Evolutionary conservation across 306 rosid species (phyloP).

Genomic region (Prunus kanzakura): DNA sequence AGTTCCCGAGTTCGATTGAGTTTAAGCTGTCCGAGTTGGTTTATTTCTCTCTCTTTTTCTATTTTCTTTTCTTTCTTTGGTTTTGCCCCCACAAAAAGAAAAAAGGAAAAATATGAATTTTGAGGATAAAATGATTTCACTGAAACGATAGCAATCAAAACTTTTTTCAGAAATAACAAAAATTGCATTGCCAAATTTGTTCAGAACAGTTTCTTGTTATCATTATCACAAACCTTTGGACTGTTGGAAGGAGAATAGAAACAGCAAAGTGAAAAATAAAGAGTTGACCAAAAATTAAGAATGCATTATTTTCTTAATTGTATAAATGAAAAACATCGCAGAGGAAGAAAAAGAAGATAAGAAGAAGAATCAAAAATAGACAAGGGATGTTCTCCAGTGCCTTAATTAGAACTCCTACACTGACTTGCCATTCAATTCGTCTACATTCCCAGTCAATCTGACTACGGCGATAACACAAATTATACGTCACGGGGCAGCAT

Average conservation of each 20-base stretch:
- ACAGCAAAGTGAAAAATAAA: neutral
- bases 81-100: no score
- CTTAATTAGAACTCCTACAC: slow-evolving; percentile 24
- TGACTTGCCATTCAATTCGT: slow-evolving; percentile 20
- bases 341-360: neutral
- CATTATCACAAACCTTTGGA: neutral
- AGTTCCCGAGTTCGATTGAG: neutral
- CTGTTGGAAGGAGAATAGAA: neutral
- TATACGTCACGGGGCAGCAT: slow-evolving; percentile 33
- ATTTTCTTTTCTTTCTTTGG: no score
- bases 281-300: neutral
- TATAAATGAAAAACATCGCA: neutral
- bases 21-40: neutral
- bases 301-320: slow-evolving; percentile 4
- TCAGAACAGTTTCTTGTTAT: neutral
- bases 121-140: no score
- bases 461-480: slow-evolving; percentile 19
- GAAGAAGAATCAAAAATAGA: neutral
- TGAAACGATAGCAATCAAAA: no score
- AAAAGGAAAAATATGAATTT: no score
- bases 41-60: no score
- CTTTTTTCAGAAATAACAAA: no score
- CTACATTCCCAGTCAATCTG: slow-evolving; percentile 32
- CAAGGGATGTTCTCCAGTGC: slow-evolving; percentile 10
- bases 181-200: no score